Evolutionary conservation across 768 basidiomycete genomes (phyloP), one percentile per base, ranked within the genome.

Genomic region (Leccinum pellstonianum): DNA sequence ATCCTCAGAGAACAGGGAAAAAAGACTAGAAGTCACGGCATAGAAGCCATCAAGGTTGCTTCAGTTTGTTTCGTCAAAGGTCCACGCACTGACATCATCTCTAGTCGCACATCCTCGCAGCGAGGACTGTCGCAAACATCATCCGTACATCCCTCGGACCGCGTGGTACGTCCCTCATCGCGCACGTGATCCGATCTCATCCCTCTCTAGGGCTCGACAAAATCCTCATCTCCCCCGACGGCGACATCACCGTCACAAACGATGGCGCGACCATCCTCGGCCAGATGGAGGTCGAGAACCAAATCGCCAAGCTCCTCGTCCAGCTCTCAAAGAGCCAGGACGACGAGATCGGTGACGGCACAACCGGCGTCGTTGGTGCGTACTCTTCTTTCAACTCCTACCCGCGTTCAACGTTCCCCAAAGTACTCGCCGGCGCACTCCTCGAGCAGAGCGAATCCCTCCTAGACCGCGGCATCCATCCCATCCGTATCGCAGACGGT

Each of bases 231-330:
- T 93, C 92, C 29, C 88, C 95, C 21, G 97, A 98, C 79, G 97
- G 97, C 52, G 97, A 99, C 68, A 98, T 99, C 69, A 98, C 95
- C 33, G 96, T 98, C 38, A 98, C 97, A 14, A 99, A 99, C 76
- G 97, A 99, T 76, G 97, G 97, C 53, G 97, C 97, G 6, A 99
- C 97, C 23, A 99, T 99, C 66, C 80, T 99, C 58, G 86, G 94
- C 23, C 96, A 98, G 79, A 98, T 99, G 95, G 93, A 97, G 75
- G 95, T 98, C 54, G 96, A 98, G 70, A 96, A 99, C 73, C 96
- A 96, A 79, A 96, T 99, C 70, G 97, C 97, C 60, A 99, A 97
- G 77, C 84, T 99, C 49, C 84, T 99, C 35, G 97, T 99, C 2
- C 91, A 98, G 70, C 81, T 98, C 46, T 95, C 93, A 17, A 96